These are phyloP conservation scores for Colletotrichum tropicale DNA, from an alignment of 2,329 filamentous ascomycete genomes.

Conservation along the genomic window DNA sequence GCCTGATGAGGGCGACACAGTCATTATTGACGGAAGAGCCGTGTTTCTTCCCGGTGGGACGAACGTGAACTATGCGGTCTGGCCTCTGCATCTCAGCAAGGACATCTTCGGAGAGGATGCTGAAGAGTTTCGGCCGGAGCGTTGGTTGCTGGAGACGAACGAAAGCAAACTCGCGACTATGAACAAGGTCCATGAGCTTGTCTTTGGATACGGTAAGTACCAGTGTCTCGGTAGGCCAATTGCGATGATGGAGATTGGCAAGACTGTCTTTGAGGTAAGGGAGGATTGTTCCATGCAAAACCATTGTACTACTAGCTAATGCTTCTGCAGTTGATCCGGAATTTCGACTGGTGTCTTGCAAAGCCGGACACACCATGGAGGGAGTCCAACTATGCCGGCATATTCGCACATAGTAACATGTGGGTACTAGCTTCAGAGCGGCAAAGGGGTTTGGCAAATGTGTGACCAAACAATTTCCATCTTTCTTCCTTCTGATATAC, in stretches of 20 bases:
- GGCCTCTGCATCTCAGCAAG: slow-evolving; percentile 53
- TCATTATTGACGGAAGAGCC: slow-evolving; percentile 28
- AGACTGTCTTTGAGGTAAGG: slow-evolving; percentile 50
- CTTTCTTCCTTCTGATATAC: neutral
- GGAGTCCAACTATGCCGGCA: slow-evolving; percentile 11
- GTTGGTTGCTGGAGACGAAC: slow-evolving; percentile 55
- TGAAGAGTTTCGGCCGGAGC: slow-evolving; percentile 59
- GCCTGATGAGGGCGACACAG: slow-evolving; percentile 31
- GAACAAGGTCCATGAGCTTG: slow-evolving; percentile 41
- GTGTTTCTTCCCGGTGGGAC: slow-evolving; percentile 32
- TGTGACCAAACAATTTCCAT: neutral
- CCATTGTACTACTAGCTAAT: neutral
- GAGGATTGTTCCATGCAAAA: neutral
- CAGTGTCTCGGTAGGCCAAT: slow-evolving; percentile 51
- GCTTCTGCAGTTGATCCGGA: slow-evolving; percentile 8
- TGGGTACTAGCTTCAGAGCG: slow-evolving; percentile 18
- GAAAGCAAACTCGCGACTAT: slow-evolving; percentile 36
- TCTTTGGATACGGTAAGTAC: slow-evolving; percentile 50
- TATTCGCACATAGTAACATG: slow-evolving; percentile 17
- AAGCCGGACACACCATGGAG: slow-evolving; percentile 18
- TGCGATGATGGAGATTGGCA: slow-evolving; percentile 53
- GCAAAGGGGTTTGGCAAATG: neutral
- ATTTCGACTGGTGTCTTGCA: slow-evolving; percentile 22
- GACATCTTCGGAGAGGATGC: slow-evolving; percentile 63
- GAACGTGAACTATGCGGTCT: slow-evolving; percentile 7